Base-by-base conservation (phyloP, 164 flowering plant genomes). In the grape (Vitis vinifera) region DNA sequence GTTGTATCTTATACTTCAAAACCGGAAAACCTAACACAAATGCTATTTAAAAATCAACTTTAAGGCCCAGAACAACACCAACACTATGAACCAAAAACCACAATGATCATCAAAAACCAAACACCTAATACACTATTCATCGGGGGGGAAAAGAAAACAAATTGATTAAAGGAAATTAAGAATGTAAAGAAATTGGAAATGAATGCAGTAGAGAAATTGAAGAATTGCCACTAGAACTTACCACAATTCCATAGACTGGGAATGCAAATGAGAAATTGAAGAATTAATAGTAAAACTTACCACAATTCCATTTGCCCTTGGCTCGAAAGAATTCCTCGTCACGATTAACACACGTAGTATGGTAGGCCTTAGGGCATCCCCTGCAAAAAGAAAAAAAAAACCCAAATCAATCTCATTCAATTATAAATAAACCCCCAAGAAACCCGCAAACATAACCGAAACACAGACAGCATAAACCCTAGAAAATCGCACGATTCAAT, bases 331-430 rank as follows among this genome's bases (percentile, higher is more conserved):
- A 93, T 7, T 92, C 93, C 75, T 90, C 96, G 67, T 95, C 98
- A 2, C 91, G 89, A 71, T 89, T 87, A 63, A 93, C 89, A 79
- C 99, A 95, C 23, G 89, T 65, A 75, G 97, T 92, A 74, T 95
- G 99, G 62, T 95, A 95, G 0, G 96, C 99, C 83, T 95, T 95
- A 3, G 98, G 92, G 74, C 99, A 95, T 55, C 92, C 92, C 86
- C 99, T 95, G 73, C 15, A 63, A 74, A 72, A 66, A 44, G 64
- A 63, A 61, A 74, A 58, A 53, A 61, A 53, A 61, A 74, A 27
- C 5, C 57, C 3, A 27, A 16, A 10, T 9, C 66, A 65, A 19
- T 61, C 9, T 2, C 66, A 60, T 48, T 31, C 51, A 73, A 51
- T 8, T 17, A 19, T 11, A 58, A 16, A 13, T 14, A 55, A 52